Evolutionary conservation across 2,329 filamentous ascomycete genomes (phyloP), one percentile per base, ranked within the genome.

Genomic region (Phyllosticta ampelicida): DNA sequence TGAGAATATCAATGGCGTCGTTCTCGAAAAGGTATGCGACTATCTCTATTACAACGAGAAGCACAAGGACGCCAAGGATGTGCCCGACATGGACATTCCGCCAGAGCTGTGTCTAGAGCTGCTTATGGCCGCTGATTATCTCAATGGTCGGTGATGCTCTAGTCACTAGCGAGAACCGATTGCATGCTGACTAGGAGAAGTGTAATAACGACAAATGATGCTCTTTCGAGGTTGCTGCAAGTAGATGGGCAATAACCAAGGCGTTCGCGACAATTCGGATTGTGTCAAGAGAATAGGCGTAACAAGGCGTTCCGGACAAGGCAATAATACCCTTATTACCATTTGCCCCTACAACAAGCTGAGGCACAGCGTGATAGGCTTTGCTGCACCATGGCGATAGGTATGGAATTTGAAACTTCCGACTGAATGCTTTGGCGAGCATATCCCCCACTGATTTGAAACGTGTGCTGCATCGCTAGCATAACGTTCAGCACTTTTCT

Each of bases 21-120:
- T 90, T 5, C 81, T 92, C 2, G 87, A 91, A 70, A 90, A 89
- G 69, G 84, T 91, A 29, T 87, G 85, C 70, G 86, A 91, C 73
- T 92, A 91, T 73, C 85, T 90, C 62, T 87, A 90, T 69, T 91
- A 90, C 75, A 87, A 87, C 76, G 85, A 90, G 72, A 86, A 85
- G 66, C 80, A 89, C 72, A 80, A 80, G 55, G 80, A 89, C 63
- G 77, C 77, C 63, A 84, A 86, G 64, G 84, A 90, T 65, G 86
- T 90, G 19, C 84, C 86, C 4, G 88, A 92, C 66, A 86, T 90
- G 84, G 86, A 90, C 16, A 86, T 91, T 60, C 87, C 87, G 11
- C 82, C 87, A 28, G 87, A 91, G 73, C 75, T 91, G 54, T 90
- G 87, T 65, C 77, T 92, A 50, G 87, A 91, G 74, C 71, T 92